Conservation (phyloP, 78 protist genomes). For the Dictyostelium citrinum region DNA sequence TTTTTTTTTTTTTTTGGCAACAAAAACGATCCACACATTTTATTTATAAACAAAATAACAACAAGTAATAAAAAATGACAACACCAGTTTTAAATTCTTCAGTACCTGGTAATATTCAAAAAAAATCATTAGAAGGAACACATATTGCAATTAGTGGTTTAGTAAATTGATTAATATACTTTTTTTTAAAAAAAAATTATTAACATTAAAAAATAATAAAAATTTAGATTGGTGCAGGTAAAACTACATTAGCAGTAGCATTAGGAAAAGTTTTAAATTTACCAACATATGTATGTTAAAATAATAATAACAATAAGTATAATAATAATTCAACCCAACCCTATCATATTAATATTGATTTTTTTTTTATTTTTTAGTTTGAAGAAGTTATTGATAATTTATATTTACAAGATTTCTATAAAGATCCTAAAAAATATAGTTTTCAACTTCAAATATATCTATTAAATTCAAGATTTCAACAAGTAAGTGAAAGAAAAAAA, state of each 20-base stretch:
- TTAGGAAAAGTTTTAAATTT: conserved; percentile 74
- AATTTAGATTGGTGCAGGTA: conserved; percentile 59
- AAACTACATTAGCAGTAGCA: conserved; percentile 70
- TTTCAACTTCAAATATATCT: conserved; percentile 87
- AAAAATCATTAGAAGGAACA: conserved; percentile 23
- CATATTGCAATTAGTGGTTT: conserved; percentile 67
- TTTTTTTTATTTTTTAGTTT: conserved; percentile 15
- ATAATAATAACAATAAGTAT: too few relatives aligned
- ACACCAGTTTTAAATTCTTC: neutral
- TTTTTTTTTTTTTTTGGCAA: neutral
- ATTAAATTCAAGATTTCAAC: conserved; percentile 84
- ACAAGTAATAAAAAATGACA: too few relatives aligned
- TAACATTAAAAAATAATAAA: neutral
- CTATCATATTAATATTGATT: too few relatives aligned
- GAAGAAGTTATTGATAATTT: conserved; percentile 85
- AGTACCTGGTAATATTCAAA: neutral
- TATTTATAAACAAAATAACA: too few relatives aligned
- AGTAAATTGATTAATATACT: neutral
- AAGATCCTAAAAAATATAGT: conserved; percentile 79
- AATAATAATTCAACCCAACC: too few relatives aligned
- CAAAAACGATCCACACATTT: too few relatives aligned
- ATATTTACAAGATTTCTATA: conserved; percentile 84
- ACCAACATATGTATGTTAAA: conserved; percentile 64
- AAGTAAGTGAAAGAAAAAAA: conserved; percentile 1
- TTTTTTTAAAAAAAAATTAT: too few relatives aligned